A percentile compares a stretch with the other conserved stretches of the same genome.
phyloP scores from a whole-genome alignment of 2,329 filamentous ascomycete genomes.

The Aureobasidium subglaciale region DNA sequence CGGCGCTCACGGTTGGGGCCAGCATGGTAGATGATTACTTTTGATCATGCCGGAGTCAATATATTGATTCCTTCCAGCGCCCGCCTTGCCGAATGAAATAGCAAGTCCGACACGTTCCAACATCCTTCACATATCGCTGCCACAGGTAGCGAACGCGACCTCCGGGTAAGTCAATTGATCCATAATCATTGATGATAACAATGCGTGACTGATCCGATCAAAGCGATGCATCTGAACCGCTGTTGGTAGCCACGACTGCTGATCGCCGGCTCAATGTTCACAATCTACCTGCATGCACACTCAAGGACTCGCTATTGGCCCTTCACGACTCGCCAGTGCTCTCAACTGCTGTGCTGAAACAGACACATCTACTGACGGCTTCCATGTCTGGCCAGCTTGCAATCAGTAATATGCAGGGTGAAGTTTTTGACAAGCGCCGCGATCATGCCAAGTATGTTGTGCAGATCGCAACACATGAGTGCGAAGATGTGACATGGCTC shows the following conservation, averaged over 20 bases:
- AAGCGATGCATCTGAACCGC: slow-evolving; percentile 11
- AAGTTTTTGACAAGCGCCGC: slow-evolving; percentile 41
- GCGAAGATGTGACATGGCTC: slow-evolving; percentile 31
- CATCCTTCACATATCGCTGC: slow-evolving; percentile 44
- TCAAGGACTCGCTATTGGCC: slow-evolving; percentile 31
- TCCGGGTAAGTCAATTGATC: not conserved
- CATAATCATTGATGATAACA: not conserved
- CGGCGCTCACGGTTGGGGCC: slow-evolving; percentile 23
- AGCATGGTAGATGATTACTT: slow-evolving; percentile 7
- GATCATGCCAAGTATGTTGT: slow-evolving; percentile 56
- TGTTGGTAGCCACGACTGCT: slow-evolving; percentile 37
- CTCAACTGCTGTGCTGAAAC: slow-evolving; percentile 39
- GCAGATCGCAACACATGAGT: slow-evolving; percentile 38
- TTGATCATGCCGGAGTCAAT: not conserved
- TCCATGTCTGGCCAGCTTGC: slow-evolving; percentile 54
- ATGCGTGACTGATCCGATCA: not conserved
- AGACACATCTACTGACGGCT: slow-evolving; percentile 44
- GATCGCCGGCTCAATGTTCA: slow-evolving; percentile 45
- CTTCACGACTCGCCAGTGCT: slow-evolving; percentile 49
- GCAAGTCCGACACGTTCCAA: slow-evolving; percentile 44
- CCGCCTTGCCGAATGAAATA: slow-evolving; percentile 38
- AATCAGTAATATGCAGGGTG: slow-evolving; percentile 38
- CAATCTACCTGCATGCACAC: slow-evolving; percentile 28
- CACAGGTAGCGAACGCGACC: slow-evolving; percentile 20
- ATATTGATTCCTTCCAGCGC: slow-evolving; percentile 31